phyloP scores from a whole-genome alignment of 208 protist genomes.

The Porcisia deanei region DNA sequence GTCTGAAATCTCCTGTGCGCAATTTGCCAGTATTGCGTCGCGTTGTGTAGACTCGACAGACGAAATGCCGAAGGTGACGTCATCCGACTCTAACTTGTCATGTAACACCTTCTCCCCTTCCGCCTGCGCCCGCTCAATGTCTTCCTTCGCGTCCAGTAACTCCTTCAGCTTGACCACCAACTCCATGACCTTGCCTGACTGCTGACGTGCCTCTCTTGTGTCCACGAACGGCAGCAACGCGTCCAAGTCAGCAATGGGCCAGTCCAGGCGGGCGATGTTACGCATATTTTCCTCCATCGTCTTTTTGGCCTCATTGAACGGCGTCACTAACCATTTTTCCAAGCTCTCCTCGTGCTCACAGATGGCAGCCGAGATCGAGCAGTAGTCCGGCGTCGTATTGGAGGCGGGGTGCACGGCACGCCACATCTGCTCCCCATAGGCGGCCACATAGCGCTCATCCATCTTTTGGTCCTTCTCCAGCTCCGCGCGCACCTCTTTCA shows the following conservation, averaged over 20 bases:
- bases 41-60: constrained; percentile 60
- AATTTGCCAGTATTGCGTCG: constrained; percentile 50
- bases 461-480: constrained; percentile 55
- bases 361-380: constrained; percentile 51
- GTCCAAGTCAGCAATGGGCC: constrained; percentile 72
- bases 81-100: constrained; percentile 74
- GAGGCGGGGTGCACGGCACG: constrained; percentile 41
- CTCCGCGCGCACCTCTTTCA: constrained; percentile 59
- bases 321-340: constrained; percentile 44
- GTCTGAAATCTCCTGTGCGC: constrained; percentile 56
- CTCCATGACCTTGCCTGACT: constrained; percentile 55
- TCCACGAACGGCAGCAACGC: constrained; percentile 83
- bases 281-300: constrained; percentile 53
- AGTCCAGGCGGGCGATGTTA: constrained; percentile 71
- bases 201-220: constrained; percentile 61
- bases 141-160: constrained; percentile 43
- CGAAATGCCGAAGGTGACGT: constrained; percentile 62
- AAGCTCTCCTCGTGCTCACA: constrained; percentile 56
- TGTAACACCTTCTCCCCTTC: constrained; percentile 43
- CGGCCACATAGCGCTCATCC: constrained; percentile 47
- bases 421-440: constrained; percentile 87
- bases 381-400: constrained; percentile 56
- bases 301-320: constrained; percentile 48
- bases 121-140: constrained; percentile 42
- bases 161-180: constrained; percentile 56